phyloP scores from a whole-genome alignment of 768 basidiomycete genomes.

The Trametes gibbosa region DNA sequence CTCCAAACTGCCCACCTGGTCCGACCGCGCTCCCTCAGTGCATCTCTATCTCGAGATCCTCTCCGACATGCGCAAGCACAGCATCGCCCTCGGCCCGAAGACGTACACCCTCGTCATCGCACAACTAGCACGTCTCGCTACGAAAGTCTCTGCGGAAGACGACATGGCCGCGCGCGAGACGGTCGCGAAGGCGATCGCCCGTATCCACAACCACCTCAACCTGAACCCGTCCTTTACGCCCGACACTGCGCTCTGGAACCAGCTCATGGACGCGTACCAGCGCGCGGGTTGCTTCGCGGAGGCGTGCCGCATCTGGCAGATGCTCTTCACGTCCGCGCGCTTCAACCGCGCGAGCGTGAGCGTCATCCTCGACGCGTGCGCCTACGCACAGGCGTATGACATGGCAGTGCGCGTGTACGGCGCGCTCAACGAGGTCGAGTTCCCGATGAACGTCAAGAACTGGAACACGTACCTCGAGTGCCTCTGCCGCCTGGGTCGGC shows the following conservation, averaged over 20 bases:
- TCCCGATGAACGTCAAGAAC: conserved; percentile 57
- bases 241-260: conserved; percentile 70
- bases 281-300: conserved; percentile 69
- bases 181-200: conserved; percentile 45
- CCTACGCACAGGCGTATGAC: conserved; percentile 49
- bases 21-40: conserved; percentile 24
- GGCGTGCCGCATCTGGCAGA: conserved; percentile 79
- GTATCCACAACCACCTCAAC: conserved; percentile 73
- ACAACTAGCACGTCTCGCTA: conserved; percentile 48
- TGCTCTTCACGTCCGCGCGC: conserved; percentile 54
- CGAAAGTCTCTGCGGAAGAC: conserved; percentile 23
- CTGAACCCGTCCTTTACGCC: conserved; percentile 76
- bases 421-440: conserved; percentile 49
- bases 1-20: conserved; percentile 52
- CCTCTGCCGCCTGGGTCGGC: conserved; percentile 65
- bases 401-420: conserved; percentile 54
- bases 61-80: conserved; percentile 72
- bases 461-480: conserved; percentile 87
- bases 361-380: conserved; percentile 86
- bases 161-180: neutral
- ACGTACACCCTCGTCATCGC: conserved; percentile 69
- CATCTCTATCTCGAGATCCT: conserved; percentile 66
- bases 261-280: conserved; percentile 87
- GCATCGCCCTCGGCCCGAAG: conserved; percentile 51
- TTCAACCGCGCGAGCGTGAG: conserved; percentile 67